Base-by-base conservation (phyloP, 2,329 filamentous ascomycete genomes). In the Botrytis galanthina region DNA sequence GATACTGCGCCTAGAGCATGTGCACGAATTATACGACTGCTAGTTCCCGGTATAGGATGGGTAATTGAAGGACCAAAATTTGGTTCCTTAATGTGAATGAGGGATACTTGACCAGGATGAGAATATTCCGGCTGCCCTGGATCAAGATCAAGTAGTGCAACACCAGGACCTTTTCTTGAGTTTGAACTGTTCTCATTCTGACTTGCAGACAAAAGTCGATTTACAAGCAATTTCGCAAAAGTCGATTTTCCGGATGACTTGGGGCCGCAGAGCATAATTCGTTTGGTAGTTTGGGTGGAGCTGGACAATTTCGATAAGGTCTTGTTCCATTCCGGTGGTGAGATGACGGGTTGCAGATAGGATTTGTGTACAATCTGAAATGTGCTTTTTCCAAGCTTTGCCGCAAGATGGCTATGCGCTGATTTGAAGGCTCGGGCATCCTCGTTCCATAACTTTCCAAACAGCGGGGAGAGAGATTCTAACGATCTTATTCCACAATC, bases 161-260 rank as follows among this genome's bases (percentile, higher is more conserved):
- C 82, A 32, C 78, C 81, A 77, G 77, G 75, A 73, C 75, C 74
- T 26, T 44, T 73, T 70, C 7, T 60, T 75, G 14, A 74, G 46
- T 63, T 64, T 16, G 54, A 46, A 14, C 35, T 48, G 44, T 51
- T 39, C 20, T 62, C 70, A 46, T 72, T 64, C 26, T 48, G 42
- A 37, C n/a, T 57, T 48, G 44, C 70, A 72, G 78, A 78, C 78
- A 93, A 81, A 14, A 93, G 82, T 18, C 88, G 87, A 78, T 95
- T 95, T 14, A 86, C 82, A 3, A 95, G 83, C 7, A 93, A 81
- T 66, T 87, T 88, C 20, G 88, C 87, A 80, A 94, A 92, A 0
- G 91, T 94, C 1, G 92, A 94, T 79, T 95, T 95, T 3, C 92
- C 92, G 4, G 92, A 89, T 0, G 88, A 90, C 76, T 93, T 92